Conservation (phyloP, 495 filamentous ascomycete species). For the Talaromyces liani region DNA sequence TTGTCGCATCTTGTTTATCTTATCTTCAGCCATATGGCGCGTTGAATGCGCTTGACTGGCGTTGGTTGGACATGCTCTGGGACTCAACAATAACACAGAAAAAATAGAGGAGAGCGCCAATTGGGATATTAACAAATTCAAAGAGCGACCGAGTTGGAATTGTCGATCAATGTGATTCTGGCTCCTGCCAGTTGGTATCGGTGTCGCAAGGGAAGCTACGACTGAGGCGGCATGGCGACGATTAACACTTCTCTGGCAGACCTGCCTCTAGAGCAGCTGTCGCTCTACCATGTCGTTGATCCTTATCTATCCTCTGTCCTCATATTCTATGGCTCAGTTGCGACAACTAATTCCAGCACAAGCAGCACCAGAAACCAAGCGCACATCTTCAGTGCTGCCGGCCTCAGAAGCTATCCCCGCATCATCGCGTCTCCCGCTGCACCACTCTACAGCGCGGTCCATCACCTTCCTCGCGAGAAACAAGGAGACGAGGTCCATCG, state of each 20-base stretch:
- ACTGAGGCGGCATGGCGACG: constrained; percentile 28
- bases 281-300: constrained; percentile 76
- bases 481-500: constrained; percentile 89
- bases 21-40: background rate
- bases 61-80: background rate
- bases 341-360: constrained; percentile 73
- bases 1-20: background rate
- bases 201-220: constrained; percentile 3
- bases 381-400: constrained; percentile 82
- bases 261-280: constrained; percentile 67
- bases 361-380: constrained; percentile 89
- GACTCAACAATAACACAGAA: background rate
- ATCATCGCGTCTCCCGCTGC: constrained; percentile 88
- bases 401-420: constrained; percentile 79
- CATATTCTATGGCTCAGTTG: constrained; percentile 78
- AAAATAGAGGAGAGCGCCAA: background rate
- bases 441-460: constrained; percentile 88
- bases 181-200: background rate
- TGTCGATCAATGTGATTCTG: constrained; percentile 3
- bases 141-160: background rate
- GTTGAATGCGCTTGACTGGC: constrained; percentile 4
- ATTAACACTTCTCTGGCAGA: constrained; percentile 26
- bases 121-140: background rate
- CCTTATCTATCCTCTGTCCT: constrained; percentile 67
- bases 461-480: constrained; percentile 83